phyloP scores from a whole-genome alignment of 768 basidiomycete species.

The Tremella fuciformis region DNA sequence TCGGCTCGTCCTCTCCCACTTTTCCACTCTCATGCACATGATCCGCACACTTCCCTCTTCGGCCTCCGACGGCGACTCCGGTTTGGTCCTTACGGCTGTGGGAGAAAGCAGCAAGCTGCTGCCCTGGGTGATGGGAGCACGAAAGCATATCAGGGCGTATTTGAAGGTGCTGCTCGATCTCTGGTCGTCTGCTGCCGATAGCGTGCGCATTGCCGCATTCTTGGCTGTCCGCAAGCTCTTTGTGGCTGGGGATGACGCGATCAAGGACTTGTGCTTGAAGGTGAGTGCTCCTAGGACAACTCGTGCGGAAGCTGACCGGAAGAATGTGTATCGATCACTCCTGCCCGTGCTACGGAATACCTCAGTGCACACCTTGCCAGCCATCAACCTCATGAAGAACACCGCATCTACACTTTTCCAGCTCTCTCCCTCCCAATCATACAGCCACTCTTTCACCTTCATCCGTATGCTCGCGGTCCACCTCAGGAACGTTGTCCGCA shows the following conservation, averaged over 20 bases:
- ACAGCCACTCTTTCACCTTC: slow-evolving; percentile 93
- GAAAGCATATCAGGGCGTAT: slow-evolving; percentile 80
- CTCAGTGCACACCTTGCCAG: slow-evolving; percentile 78
- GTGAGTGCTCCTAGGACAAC: slow-evolving; percentile 54
- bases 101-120: slow-evolving; percentile 82
- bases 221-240: slow-evolving; percentile 78
- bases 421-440: slow-evolving; percentile 58
- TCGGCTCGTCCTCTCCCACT: slow-evolving; percentile 82
- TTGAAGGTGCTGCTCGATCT: slow-evolving; percentile 80
- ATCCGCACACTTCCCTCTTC: slow-evolving; percentile 69
- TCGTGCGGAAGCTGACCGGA: not conserved
- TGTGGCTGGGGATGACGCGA: slow-evolving; percentile 69
- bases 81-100: slow-evolving; percentile 61
- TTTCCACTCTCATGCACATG: slow-evolving; percentile 78
- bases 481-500: slow-evolving; percentile 58
- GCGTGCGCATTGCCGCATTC: slow-evolving; percentile 78
- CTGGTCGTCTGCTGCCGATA: slow-evolving; percentile 80
- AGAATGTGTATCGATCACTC: slow-evolving; percentile 86
- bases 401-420: slow-evolving; percentile 89
- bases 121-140: slow-evolving; percentile 78
- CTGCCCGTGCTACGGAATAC: slow-evolving; percentile 79
- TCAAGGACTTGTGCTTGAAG: slow-evolving; percentile 82
- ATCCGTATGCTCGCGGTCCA: slow-evolving; percentile 93
- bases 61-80: slow-evolving; percentile 33
- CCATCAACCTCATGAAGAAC: slow-evolving; percentile 96